Evolutionary conservation across 2,329 filamentous ascomycete genomes (phyloP), one percentile per base, ranked within the genome.

Genomic region (Stachybotrys chlorohalonatus): DNA sequence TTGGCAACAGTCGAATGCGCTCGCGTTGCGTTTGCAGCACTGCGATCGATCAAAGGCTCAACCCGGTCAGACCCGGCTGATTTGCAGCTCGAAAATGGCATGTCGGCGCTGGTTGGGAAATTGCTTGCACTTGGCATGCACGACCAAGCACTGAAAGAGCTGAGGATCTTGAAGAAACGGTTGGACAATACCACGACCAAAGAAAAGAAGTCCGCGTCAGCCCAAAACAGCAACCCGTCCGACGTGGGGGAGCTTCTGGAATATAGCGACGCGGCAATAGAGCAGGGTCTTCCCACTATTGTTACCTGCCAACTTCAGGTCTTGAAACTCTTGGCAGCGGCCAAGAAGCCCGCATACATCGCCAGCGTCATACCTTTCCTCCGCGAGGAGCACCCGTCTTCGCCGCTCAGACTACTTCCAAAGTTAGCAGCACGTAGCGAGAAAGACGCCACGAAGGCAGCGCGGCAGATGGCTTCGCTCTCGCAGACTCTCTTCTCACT

Each of bases 31-130:
- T 89, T 92, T 63, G 72, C 78, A 7, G 84, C 82, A 52, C 72
- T 92, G 46, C 77, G 85, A 52, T 75, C 77, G 31, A 63, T 83
- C 30, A 80, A 87, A 52, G 73, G 78, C 31, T 71, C 78, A 1
- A 71, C 79, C 6, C 75, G 78, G 8, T 70, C 83, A 9, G 70
- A 78, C 9, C 72, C 85, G n/a, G 78, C 82, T 1, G 77, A 81
- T 49, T 71, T 88, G 46, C 87, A 92, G 64, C 68, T 92, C 5
- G 89, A 92, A 65, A 84, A 77, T 56, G 89, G 87, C 53, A 87
- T 89, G 77, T 81, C 86, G 15, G 83, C 85, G 0, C 76, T 92
- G 53, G 70, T 86, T 46, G 80, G 81, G 46, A 89, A 85, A 64
- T 73, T 92, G 1, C 71, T 90, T 13, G 73, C 75, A 0, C 73